phyloP scores from a whole-genome alignment of 106 monocot species.

The Narthecium ossifragum region DNA sequence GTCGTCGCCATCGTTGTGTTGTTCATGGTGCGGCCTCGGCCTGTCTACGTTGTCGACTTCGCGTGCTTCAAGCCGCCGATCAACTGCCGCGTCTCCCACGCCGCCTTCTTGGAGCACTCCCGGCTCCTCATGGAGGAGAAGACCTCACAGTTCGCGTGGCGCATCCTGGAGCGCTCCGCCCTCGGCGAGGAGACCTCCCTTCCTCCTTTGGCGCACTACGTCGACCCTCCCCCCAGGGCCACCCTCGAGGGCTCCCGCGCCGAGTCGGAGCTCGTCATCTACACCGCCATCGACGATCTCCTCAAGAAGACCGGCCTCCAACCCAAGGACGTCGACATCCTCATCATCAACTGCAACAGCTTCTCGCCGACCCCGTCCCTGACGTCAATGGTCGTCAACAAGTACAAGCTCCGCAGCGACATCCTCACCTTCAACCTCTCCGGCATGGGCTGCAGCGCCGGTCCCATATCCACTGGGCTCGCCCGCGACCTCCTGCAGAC shows the following conservation, averaged over 20 bases:
- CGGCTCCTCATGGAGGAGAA: background rate
- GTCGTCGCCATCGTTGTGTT: background rate
- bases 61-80: conserved; percentile 11
- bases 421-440: conserved; percentile 4
- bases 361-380: conserved; percentile 9
- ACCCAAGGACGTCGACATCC: background rate
- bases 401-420: conserved; percentile 1
- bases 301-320: background rate
- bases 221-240: conserved; percentile 7
- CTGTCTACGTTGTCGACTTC: conserved; percentile 7
- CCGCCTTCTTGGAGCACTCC: conserved; percentile 6
- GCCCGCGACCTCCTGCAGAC: conserved; percentile 20
- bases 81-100: conserved; percentile 1
- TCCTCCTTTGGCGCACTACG: background rate
- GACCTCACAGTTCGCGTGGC: conserved; percentile 5
- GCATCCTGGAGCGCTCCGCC: conserved; percentile 18
- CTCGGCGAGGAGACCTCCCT: conserved; percentile 13
- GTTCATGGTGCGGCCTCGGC: background rate
- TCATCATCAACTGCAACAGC: conserved; percentile 2
- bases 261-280: conserved; percentile 6
- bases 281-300: background rate
- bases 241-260: conserved; percentile 2
- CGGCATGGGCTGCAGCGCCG: conserved; percentile 47
- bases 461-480: conserved; percentile 44
- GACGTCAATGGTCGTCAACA: conserved; percentile 5